A percentile compares a stretch with the other conserved stretches of the same genome.
Conservation (phyloP, 192 early-diverging fungal species). For the Umbelopsis ramanniana region DNA sequence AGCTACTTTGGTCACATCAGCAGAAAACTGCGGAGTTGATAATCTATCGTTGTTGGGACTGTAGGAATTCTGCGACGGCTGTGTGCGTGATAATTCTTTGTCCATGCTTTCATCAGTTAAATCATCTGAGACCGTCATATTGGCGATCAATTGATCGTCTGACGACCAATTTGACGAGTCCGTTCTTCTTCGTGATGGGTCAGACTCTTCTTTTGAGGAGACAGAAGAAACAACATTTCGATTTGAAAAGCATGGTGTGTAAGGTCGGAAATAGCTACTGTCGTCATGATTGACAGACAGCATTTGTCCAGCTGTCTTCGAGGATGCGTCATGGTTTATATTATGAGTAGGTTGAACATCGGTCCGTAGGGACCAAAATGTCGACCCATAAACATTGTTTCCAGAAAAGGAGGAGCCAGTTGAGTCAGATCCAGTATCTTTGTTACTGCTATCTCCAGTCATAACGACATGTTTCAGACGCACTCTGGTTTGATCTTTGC, state of each 20-base stretch:
- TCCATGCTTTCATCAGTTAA: background rate
- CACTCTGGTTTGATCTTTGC: constrained; percentile 7
- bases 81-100: background rate
- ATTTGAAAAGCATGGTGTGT: constrained; percentile 12
- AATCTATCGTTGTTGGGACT: background rate
- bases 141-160: constrained; percentile 19
- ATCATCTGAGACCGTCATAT: background rate
- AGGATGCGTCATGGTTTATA: background rate
- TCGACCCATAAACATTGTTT: constrained; percentile 9
- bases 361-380: background rate
- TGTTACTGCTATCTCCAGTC: constrained; percentile 8
- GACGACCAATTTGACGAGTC: constrained; percentile 24
- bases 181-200: background rate
- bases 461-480: constrained; percentile 5
- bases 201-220: background rate
- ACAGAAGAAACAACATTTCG: constrained; percentile 4
- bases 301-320: background rate
- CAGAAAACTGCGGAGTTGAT: background rate
- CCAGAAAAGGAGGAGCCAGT: background rate
- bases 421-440: constrained; percentile 2
- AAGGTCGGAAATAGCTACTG: constrained; percentile 1
- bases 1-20: constrained; percentile 14
- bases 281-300: background rate
- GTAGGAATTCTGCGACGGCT: background rate
- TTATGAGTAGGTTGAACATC: background rate